These are phyloP conservation scores for Backusella tarrabulga DNA, from an alignment of 192 early-diverging fungal species.

Conservation along the genomic window DNA sequence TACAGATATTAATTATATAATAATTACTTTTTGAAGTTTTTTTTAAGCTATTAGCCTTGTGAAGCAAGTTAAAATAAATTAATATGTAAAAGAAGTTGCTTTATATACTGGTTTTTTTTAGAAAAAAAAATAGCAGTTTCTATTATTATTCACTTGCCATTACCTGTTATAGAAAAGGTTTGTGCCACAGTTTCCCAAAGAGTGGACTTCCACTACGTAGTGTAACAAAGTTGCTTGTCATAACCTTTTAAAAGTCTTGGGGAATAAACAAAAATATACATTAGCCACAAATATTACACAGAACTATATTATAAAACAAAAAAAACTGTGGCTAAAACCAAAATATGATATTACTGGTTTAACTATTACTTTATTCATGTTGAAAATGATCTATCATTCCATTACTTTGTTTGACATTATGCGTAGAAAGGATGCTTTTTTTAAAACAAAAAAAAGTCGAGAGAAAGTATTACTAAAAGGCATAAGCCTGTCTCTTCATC, in stretches of 20 bases:
- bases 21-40: background rate
- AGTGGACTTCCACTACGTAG: background rate
- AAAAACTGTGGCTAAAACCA: background rate
- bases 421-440: background rate
- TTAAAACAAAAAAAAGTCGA: background rate
- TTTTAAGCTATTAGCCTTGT: background rate
- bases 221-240: background rate
- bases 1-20: background rate
- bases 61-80: background rate
- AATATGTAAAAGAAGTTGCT: background rate
- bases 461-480: background rate
- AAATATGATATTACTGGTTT: background rate
- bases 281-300: slow-evolving; percentile 4
- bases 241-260: background rate
- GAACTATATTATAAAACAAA: background rate
- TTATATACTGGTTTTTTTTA: background rate
- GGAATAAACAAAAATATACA: background rate
- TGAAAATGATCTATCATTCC: background rate
- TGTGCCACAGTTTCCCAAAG: background rate
- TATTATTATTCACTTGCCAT: background rate
- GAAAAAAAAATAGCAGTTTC: background rate
- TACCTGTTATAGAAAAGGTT: background rate
- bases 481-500: background rate
- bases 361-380: background rate
- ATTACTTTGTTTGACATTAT: background rate